A percentile compares a stretch with the other conserved stretches of the same genome.
Conservation (phyloP, 768 basidiomycete species). For the Hygrocybe punicea region DNA sequence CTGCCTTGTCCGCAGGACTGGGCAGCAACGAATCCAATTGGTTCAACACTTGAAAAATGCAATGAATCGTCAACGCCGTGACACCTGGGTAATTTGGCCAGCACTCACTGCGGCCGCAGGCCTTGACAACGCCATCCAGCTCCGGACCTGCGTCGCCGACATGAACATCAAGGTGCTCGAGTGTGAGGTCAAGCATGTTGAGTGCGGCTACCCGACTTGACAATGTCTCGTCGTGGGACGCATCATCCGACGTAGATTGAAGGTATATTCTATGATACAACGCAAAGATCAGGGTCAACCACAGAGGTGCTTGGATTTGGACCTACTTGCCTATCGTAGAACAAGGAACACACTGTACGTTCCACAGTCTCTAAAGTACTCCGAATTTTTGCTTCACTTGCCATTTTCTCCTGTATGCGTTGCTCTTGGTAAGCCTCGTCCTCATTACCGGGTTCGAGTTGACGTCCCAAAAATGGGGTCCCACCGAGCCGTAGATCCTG, state of each 20-base stretch:
- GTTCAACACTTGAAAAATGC: constrained; percentile 28
- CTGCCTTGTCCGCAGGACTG: constrained; percentile 75
- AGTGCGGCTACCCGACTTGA: constrained; percentile 87
- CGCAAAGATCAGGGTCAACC: neutral
- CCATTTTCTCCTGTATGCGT: constrained; percentile 31
- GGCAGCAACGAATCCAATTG: constrained; percentile 38
- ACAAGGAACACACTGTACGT: constrained; percentile 59
- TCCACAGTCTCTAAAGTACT: constrained; percentile 74
- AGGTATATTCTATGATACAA: constrained; percentile 61
- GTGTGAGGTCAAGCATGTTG: constrained; percentile 82
- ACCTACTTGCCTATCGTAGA: constrained; percentile 75
- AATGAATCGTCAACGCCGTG: neutral
- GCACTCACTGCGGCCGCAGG: constrained; percentile 73
- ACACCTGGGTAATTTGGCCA: neutral
- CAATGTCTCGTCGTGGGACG: constrained; percentile 85
- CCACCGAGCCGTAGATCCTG: constrained; percentile 53
- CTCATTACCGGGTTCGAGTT: constrained; percentile 29
- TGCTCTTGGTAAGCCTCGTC: constrained; percentile 33
- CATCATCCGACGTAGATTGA: constrained; percentile 63
- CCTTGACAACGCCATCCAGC: constrained; percentile 61
- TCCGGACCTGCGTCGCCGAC: constrained; percentile 51
- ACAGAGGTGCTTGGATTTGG: neutral
- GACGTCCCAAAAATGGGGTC: constrained; percentile 32
- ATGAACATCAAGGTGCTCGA: constrained; percentile 88
- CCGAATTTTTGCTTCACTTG: constrained; percentile 47